phyloP scores from a whole-genome alignment of 345 rosid species.

The Dipteronia sinensis region DNA sequence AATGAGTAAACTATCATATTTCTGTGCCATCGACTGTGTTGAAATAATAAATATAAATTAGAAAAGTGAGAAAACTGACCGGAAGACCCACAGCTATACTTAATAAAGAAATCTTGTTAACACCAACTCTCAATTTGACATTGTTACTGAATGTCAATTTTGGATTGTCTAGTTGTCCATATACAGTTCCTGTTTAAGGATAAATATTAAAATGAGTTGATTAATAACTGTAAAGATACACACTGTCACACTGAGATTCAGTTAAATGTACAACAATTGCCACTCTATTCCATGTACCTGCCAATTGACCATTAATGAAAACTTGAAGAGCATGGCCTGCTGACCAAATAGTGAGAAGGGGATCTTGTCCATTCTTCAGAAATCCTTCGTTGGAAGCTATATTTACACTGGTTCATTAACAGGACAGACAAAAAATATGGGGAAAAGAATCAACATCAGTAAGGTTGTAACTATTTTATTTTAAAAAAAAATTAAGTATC shows the following conservation, averaged over 20 bases:
- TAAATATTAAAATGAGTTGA: not conserved
- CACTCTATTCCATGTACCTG: conserved; percentile 42
- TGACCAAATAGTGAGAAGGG: conserved; percentile 60
- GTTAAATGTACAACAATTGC: not conserved
- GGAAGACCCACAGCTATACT: conserved; percentile 85
- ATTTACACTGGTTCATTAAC: conserved; percentile 49
- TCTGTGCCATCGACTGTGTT: not conserved
- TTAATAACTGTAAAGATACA: not conserved
- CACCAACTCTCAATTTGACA: conserved; percentile 71
- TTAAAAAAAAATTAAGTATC: not conserved
- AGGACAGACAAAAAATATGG: not conserved
- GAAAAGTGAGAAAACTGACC: conserved; percentile 48
- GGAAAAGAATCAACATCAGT: conserved; percentile 3
- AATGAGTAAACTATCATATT: not conserved
- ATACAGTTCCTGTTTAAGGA: conserved; percentile 59
- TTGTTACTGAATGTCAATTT: conserved; percentile 67
- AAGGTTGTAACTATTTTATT: not conserved
- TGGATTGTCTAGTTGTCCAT: conserved; percentile 60
- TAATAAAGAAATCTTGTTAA: conserved; percentile 74
- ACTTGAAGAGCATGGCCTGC: conserved; percentile 85
- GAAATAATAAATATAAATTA: not conserved
- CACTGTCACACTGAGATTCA: not conserved
- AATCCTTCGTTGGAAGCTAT: conserved; percentile 58
- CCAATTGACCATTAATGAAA: conserved; percentile 74
- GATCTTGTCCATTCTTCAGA: conserved; percentile 65